These are phyloP conservation scores for Mortierella sp. DNA, from an alignment of 371 early-diverging fungal genomes.

Conservation along the genomic window DNA sequence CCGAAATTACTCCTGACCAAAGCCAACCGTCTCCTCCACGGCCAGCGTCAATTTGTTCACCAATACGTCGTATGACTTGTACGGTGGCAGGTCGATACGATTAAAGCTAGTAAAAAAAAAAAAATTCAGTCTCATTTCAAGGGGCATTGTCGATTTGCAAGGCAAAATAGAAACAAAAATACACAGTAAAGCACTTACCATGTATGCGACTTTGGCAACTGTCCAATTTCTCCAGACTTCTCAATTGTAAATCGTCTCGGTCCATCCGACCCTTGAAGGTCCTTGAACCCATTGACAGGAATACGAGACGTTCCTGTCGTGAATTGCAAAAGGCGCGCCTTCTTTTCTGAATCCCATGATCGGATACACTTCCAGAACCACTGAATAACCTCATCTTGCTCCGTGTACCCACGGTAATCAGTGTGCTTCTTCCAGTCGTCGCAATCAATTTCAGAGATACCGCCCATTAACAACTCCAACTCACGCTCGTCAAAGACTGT, in stretches of 20 bases:
- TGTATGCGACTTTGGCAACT: constrained; percentile 95
- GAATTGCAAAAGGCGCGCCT: constrained; percentile 96
- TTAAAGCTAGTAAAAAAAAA: constrained; percentile 78
- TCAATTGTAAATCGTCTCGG: constrained; percentile 97
- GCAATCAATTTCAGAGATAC: constrained; percentile 97
- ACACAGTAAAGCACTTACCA: constrained; percentile 67
- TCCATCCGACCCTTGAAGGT: constrained; percentile 97
- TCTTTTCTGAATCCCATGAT: constrained; percentile 93
- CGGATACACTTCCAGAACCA: constrained; percentile 98
- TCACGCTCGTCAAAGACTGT: constrained; percentile 98
- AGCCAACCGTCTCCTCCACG: constrained; percentile 93
- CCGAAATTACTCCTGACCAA: constrained; percentile 77
- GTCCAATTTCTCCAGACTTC: constrained; percentile 87
- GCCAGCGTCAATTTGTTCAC: constrained; percentile 90
- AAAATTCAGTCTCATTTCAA: neutral
- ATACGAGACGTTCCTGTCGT: constrained; percentile 98
- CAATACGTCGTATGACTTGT: constrained; percentile 78
- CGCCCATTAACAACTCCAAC: constrained; percentile 98
- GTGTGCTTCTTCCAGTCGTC: constrained; percentile 99
- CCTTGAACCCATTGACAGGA: constrained; percentile 98
- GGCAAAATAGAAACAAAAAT: constrained; percentile 5
- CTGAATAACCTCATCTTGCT: constrained; percentile 94
- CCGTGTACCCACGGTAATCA: constrained; percentile 97
- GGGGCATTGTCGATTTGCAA: neutral
- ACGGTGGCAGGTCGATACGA: constrained; percentile 96